Evolutionary conservation across 169 alveolate genomes (phyloP), one percentile per base, ranked within the genome.

Genomic region (Cyclospora cayetanensis): DNA sequence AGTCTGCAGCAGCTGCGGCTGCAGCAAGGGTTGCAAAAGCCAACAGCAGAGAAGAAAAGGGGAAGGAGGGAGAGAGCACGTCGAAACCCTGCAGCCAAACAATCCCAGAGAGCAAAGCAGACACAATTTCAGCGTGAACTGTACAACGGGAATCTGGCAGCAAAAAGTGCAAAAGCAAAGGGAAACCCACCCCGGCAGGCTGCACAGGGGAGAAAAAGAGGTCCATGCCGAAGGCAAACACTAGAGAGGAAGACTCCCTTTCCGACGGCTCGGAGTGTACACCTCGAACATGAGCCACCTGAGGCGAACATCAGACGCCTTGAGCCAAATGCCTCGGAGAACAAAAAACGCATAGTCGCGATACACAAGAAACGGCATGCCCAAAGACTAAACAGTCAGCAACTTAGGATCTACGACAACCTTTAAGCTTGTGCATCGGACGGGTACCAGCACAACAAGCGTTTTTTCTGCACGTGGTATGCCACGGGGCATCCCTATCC

Each of bases 271-370:
- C 94, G 90, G 91, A 90, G 89, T 82, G 90, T 50, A 90, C 60
- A 87, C 90, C 92, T 90, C 91, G 93, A 82, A 90, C 85, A 90
- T 85, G 85, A 94, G 80, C 88, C 87, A 90, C 91, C 96, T 90
- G 80, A 1, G 18, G 52, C 43, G n/a, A 0, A 46, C 60, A 12
- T 22, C 60, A 15, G 60, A 46, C 25, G 25, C 60, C 20, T n/a
- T 31, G 5, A 25, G 46, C 43, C 46, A 15, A 66, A 66, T 1
- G 46, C 79, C 79, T 66, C 4, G 42, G 70, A 55, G 22, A 46
- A 46, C 25, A 1, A 46, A 46, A 46, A 46, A 22, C 60, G 11
- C 11, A 46, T 15, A 46, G 1, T 12, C 60, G 25, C 60, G 25
- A 46, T 15, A 46, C 60, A 22, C 60, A 46, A 0, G 60, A 12